These are phyloP conservation scores for Medicago lupulina DNA, from an alignment of 306 rosid species.

Conservation along the genomic window DNA sequence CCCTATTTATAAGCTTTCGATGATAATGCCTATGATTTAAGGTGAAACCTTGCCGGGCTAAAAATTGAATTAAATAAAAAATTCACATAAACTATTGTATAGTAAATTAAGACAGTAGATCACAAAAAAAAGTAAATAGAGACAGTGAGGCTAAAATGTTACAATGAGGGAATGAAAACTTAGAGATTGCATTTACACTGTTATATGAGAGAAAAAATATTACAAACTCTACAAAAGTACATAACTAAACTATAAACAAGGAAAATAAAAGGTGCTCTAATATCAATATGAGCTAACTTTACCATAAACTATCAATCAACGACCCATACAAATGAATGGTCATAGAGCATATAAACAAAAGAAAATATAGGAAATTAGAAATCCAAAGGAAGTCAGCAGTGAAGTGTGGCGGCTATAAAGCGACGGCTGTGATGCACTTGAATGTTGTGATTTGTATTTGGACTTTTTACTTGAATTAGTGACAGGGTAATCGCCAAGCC, in stretches of 20 bases:
- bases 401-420: constrained; percentile 38
- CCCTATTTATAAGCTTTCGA: not conserved
- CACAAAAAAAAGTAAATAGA: too few species aligned
- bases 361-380: constrained; percentile 45
- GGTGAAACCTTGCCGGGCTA: not conserved
- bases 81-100: too few species aligned
- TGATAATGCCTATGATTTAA: not conserved
- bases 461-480: constrained; percentile 52
- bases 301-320: constrained; percentile 23
- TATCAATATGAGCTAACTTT: constrained; percentile 43
- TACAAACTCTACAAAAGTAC: constrained; percentile 36
- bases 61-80: too few species aligned
- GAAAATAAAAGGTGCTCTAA: constrained; percentile 31
- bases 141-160: too few species aligned
- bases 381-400: constrained; percentile 49
- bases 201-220: constrained; percentile 15
- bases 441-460: constrained; percentile 44
- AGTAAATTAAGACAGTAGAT: too few species aligned
- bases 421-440: constrained; percentile 54
- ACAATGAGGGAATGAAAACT: not conserved
- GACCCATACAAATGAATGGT: constrained; percentile 7
- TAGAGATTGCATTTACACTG: constrained; percentile 38
- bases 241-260: constrained; percentile 20
- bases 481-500: constrained; percentile 58
- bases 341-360: constrained; percentile 45